Percentiles rank a stretch among this genome's conserved stretches.
Evolutionary conservation across 306 rosid genomes (phyloP).

Genomic region (Inga leiocalycina): DNA sequence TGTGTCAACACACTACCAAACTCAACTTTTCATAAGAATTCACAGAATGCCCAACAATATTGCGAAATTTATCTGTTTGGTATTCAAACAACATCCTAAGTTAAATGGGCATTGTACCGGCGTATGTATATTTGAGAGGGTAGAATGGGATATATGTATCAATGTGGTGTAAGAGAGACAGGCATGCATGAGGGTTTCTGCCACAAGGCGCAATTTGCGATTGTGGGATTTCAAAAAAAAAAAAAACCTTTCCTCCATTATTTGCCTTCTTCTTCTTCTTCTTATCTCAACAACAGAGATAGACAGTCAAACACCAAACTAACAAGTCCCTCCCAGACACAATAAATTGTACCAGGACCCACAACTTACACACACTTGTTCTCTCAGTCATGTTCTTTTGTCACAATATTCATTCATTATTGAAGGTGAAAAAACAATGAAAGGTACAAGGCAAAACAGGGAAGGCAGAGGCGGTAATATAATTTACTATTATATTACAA

Average conservation of each 20-base stretch:
- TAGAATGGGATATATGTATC: neutral
- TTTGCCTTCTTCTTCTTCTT: neutral
- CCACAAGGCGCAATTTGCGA: neutral
- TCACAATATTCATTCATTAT: too few relatives aligned
- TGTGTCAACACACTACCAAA: too few relatives aligned
- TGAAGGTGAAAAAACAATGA: neutral
- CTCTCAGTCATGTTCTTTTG: neutral
- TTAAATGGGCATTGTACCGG: too few relatives aligned
- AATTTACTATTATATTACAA: too few relatives aligned
- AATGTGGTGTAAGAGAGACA: neutral
- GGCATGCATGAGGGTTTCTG: neutral
- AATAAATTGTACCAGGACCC: neutral
- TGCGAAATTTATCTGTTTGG: too few relatives aligned
- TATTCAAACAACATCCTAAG: too few relatives aligned
- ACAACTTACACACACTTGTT: neutral
- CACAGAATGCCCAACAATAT: too few relatives aligned
- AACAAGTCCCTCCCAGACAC: neutral
- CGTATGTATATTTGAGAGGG: too few relatives aligned
- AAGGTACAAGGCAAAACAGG: neutral
- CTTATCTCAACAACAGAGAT: neutral
- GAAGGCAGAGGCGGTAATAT: neutral
- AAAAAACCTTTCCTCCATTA: neutral
- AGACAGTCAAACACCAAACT: neutral
- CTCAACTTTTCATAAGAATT: too few relatives aligned
- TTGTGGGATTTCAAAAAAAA: neutral